Conservation (phyloP, 495 filamentous ascomycete genomes). For the Bacidia gigantensis region DNA sequence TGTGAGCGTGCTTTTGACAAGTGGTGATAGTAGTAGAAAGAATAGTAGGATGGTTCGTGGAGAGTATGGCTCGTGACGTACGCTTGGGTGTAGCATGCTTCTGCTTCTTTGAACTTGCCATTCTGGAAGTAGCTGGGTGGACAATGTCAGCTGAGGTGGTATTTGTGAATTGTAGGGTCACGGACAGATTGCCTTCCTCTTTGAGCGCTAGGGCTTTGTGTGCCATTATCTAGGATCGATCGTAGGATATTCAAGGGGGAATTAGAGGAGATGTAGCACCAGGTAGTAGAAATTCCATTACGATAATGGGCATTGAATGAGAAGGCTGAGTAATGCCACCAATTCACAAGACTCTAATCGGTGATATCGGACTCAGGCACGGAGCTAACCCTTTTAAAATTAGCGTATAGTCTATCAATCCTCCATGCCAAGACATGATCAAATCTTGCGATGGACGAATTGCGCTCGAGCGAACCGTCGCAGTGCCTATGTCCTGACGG, state of each 20-base stretch:
- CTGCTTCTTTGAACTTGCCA: slow-evolving; percentile 61
- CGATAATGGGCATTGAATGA: not conserved
- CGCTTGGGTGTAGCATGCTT: slow-evolving; percentile 76
- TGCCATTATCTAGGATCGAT: slow-evolving; percentile 1
- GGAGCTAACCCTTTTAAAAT: no score
- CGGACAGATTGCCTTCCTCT: slow-evolving; percentile 45
- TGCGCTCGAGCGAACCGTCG: no score
- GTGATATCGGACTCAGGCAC: not conserved
- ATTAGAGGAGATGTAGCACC: no score
- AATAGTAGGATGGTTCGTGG: not conserved
- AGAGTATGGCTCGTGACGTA: slow-evolving; percentile 28
- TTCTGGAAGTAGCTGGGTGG: slow-evolving; percentile 39
- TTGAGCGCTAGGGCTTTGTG: slow-evolving; percentile 31
- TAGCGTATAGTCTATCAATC: no score
- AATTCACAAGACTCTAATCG: no score
- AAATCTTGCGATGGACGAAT: not conserved
- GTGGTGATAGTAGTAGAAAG: slow-evolving; percentile 10
- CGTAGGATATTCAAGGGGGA: no score
- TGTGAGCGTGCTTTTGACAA: slow-evolving; percentile 30
- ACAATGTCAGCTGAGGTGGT: not conserved
- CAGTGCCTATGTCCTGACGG: no score
- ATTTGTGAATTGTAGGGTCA: not conserved
- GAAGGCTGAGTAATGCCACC: not conserved
- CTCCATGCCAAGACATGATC: not conserved
- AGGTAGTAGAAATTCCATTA: not conserved